Evolutionary conservation across 345 rosid species (phyloP).

Genomic region (Syzygium grande): DNA sequence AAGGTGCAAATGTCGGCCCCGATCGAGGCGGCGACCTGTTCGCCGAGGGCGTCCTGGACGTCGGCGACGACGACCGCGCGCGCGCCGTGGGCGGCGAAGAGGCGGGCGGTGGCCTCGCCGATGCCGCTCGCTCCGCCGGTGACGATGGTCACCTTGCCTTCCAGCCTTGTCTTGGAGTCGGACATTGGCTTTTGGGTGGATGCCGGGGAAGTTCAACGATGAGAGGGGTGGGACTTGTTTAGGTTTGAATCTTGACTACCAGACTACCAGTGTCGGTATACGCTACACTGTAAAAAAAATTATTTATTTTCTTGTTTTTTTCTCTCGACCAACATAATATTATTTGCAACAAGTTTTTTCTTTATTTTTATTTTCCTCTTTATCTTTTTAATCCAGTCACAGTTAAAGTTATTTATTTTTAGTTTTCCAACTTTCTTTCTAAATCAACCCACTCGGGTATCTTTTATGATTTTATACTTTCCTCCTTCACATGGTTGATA

Average conservation of each 20-base stretch:
- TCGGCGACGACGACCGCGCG: constrained; percentile 10
- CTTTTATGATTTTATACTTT: not conserved
- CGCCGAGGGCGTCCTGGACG: constrained; percentile 7
- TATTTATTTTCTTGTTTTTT: not conserved
- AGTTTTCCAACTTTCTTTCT: not conserved
- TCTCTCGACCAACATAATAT: not conserved
- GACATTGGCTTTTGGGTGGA: not conserved
- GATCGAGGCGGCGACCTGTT: constrained; percentile 11
- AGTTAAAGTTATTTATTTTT: not conserved
- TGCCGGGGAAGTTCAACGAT: too few relatives aligned
- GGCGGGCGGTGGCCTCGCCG: constrained; percentile 9
- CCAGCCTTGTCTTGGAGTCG: not conserved
- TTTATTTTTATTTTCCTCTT: not conserved
- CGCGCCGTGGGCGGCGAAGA: constrained; percentile 5
- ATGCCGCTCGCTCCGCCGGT: constrained; percentile 16
- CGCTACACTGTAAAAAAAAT: not conserved
- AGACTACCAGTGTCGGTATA: too few relatives aligned
- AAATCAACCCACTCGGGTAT: not conserved
- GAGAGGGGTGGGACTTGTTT: too few relatives aligned
- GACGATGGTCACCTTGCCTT: constrained; percentile 13
- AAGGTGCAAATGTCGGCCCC: not conserved
- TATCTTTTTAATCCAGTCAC: not conserved
- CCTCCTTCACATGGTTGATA: not conserved
- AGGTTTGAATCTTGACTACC: too few relatives aligned
- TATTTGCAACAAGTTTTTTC: not conserved